These are phyloP conservation scores for Marsdenia floribunda DNA, from an alignment of 257 asterid species.

Conservation along the genomic window DNA sequence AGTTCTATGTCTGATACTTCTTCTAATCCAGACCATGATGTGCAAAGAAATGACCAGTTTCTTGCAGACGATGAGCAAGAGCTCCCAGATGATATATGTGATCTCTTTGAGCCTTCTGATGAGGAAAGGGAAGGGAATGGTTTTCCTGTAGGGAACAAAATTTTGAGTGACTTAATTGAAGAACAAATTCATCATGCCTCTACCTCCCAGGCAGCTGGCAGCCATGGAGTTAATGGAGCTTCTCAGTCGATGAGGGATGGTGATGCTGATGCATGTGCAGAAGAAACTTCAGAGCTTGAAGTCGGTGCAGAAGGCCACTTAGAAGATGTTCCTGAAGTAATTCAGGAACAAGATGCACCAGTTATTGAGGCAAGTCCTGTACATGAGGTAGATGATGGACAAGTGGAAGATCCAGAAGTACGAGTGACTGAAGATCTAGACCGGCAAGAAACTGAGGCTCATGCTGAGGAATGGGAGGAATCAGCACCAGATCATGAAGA, in stretches of 20 bases:
- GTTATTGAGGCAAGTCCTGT: constrained; percentile 25
- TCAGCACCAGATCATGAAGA: constrained; percentile 33
- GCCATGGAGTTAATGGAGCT: constrained; percentile 22
- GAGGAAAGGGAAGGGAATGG: constrained; percentile 30
- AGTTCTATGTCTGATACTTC: constrained; percentile 28
- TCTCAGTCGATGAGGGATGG: constrained; percentile 11
- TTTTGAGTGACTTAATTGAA: constrained; percentile 21
- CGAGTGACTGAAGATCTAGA: constrained; percentile 29
- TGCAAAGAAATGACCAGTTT: constrained; percentile 7
- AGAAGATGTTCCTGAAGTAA: constrained; percentile 26
- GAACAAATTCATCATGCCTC: constrained; percentile 18
- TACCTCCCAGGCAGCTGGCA: constrained; percentile 12
- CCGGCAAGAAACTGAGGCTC: constrained; percentile 38
- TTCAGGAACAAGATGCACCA: constrained; percentile 27
- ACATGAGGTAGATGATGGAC: constrained; percentile 18
- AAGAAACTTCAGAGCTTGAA: constrained; percentile 27
- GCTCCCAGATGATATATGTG: constrained; percentile 20
- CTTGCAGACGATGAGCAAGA: constrained; percentile 23
- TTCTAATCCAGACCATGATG: constrained; percentile 23
- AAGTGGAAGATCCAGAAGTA: constrained; percentile 21
- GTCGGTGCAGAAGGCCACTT: constrained; percentile 10
- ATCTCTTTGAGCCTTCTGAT: constrained; percentile 30
- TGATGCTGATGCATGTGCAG: constrained; percentile 18
- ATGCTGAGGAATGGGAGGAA: constrained; percentile 36
- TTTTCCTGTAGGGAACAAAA: constrained; percentile 14